Evolutionary conservation across 2,329 filamentous ascomycete species (phyloP).

Genomic region (Ceratocystis ficicola): DNA sequence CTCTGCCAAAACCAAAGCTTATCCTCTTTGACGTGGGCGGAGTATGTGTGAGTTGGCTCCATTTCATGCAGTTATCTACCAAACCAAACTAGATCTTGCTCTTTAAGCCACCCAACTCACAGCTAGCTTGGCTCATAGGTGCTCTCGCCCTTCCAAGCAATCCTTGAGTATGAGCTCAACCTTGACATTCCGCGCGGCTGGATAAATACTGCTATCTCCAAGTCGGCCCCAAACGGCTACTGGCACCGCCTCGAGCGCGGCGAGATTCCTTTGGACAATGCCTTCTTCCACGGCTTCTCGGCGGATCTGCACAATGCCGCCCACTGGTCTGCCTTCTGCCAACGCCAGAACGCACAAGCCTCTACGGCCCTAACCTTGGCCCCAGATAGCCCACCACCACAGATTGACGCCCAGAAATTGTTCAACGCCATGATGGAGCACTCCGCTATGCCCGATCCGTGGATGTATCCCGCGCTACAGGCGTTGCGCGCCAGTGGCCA

Average conservation of each 20-base stretch:
- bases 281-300: conserved; percentile 67
- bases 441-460: conserved; percentile 61
- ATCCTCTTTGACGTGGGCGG: conserved; percentile 92
- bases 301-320: conserved; percentile 53
- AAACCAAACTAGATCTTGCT: too few relatives aligned
- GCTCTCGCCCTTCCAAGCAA: conserved; percentile 80
- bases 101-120: too few relatives aligned
- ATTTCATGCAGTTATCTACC: neutral
- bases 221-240: conserved; percentile 61
- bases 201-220: conserved; percentile 82
- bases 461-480: conserved; percentile 74
- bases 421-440: conserved; percentile 86
- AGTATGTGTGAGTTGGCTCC: conserved; percentile 64
- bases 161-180: conserved; percentile 74
- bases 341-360: conserved; percentile 29
- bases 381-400: conserved; percentile 46
- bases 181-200: conserved; percentile 73
- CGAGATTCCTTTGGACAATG: conserved; percentile 59
- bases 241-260: conserved; percentile 87
- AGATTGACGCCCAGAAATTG: conserved; percentile 62
- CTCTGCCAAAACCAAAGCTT: conserved; percentile 45
- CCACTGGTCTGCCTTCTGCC: conserved; percentile 59
- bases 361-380: neutral
- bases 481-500: conserved; percentile 50
- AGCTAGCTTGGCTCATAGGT: conserved; percentile 43